Evolutionary conservation across 768 basidiomycete genomes (phyloP).

Genomic region (Lepiota venenata): DNA sequence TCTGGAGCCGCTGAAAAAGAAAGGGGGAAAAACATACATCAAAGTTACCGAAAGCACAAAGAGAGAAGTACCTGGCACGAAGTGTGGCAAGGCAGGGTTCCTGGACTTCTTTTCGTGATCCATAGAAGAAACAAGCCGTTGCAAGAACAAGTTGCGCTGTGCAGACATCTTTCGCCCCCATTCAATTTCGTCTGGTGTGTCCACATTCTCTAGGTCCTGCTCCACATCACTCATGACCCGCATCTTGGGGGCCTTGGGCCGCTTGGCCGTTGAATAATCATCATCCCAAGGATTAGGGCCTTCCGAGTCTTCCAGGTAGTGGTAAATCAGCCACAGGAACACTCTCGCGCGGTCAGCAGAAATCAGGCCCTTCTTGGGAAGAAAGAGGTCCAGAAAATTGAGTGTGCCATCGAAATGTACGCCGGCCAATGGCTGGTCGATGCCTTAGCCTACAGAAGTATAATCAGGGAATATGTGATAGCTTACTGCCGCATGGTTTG

Average conservation of each 20-base stretch:
- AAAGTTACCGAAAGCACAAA: background rate
- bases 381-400: constrained; percentile 83
- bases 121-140: constrained; percentile 57
- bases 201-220: constrained; percentile 66
- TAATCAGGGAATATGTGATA: constrained; percentile 1
- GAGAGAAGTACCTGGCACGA: constrained; percentile 37
- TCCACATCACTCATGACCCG: constrained; percentile 54
- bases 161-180: constrained; percentile 77
- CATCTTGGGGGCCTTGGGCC: constrained; percentile 63
- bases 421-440: constrained; percentile 49
- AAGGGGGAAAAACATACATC: background rate
- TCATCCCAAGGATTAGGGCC: constrained; percentile 75
- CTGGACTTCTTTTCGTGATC: constrained; percentile 47
- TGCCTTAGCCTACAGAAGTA: constrained; percentile 7
- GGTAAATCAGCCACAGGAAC: constrained; percentile 81
- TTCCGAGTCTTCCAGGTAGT: constrained; percentile 70
- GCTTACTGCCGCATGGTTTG: constrained; percentile 73
- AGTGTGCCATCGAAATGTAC: constrained; percentile 72
- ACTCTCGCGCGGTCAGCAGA: constrained; percentile 72
- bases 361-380: constrained; percentile 63
- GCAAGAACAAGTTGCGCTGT: constrained; percentile 67
- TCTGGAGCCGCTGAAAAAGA: constrained; percentile 19
- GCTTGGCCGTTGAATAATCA: constrained; percentile 50
- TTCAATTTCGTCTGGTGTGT: constrained; percentile 71
- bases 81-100: constrained; percentile 38